A percentile compares a stretch with the other conserved stretches of the same genome.
Evolutionary conservation across 306 rosid species (phyloP).

Genomic region (Leucaena leucocephala): DNA sequence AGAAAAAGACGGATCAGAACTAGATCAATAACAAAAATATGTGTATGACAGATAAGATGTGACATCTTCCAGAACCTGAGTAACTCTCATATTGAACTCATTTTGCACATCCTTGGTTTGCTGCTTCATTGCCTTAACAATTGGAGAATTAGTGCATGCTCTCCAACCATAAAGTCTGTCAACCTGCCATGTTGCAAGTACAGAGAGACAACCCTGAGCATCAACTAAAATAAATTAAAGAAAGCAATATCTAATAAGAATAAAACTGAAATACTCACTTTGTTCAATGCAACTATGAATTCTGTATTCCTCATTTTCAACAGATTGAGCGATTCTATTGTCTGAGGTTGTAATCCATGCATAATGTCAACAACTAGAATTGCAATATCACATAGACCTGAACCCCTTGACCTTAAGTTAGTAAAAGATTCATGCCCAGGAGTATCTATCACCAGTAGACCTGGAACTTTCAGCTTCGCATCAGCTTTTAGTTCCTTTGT

Average conservation of each 20-base stretch:
- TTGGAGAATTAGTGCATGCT: constrained; percentile 72
- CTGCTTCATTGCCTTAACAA: constrained; percentile 75
- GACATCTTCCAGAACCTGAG: constrained; percentile 56
- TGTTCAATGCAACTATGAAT: constrained; percentile 89
- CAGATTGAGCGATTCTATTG: constrained; percentile 89
- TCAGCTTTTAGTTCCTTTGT: constrained; percentile 94
- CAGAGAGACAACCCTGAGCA: constrained; percentile 13
- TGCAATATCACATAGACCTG: constrained; percentile 94
- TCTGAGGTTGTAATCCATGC: constrained; percentile 97
- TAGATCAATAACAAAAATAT: constrained; percentile 24
- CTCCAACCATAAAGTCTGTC: constrained; percentile 97
- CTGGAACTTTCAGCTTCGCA: constrained; percentile 91
- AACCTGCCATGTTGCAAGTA: constrained; percentile 57
- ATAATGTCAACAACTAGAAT: constrained; percentile 96
- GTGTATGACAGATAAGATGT: background rate
- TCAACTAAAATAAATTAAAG: constrained; percentile 4
- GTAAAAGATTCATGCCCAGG: constrained; percentile 96
- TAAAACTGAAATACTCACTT: constrained; percentile 47
- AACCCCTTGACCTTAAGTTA: constrained; percentile 91
- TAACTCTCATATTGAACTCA: constrained; percentile 83
- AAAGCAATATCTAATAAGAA: background rate
- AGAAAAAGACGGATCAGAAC: constrained; percentile 36
- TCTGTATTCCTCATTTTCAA: constrained; percentile 95
- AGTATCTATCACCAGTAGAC: constrained; percentile 92
- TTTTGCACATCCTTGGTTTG: constrained; percentile 85